A percentile compares a stretch with the other conserved stretches of the same genome.
These are phyloP conservation scores for Lolium perenne DNA, from an alignment of 176 grass and related monocot genomes.

Conservation along the genomic window DNA sequence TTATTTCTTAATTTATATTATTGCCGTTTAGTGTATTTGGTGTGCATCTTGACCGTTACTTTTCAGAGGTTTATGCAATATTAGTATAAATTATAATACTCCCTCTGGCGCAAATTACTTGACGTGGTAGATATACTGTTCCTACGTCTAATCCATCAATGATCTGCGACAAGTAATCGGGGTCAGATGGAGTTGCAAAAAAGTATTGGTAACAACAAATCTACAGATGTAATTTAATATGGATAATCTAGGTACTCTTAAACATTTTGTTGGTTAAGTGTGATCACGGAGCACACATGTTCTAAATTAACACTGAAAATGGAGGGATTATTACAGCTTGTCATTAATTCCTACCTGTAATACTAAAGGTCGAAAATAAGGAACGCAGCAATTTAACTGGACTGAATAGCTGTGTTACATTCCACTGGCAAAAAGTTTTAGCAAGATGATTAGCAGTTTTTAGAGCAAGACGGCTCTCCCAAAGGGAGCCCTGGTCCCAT, in stretches of 20 bases:
- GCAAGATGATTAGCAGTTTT: background rate
- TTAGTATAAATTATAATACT: background rate
- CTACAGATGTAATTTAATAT: background rate
- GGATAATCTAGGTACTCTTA: background rate
- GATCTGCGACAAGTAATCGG: too few relatives aligned
- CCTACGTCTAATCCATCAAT: too few relatives aligned
- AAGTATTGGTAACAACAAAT: background rate
- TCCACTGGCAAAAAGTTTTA: background rate
- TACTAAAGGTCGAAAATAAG: background rate
- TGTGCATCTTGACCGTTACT: background rate
- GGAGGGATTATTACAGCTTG: background rate
- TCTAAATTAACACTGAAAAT: background rate
- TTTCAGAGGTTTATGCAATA: slow-evolving; percentile 11
- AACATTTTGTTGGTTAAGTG: slow-evolving; percentile 7
- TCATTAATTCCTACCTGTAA: slow-evolving; percentile 5
- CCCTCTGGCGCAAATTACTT: too few relatives aligned
- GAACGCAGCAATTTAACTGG: background rate
- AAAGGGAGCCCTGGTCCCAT: too few relatives aligned
- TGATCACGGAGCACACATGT: background rate
- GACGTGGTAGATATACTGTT: too few relatives aligned
- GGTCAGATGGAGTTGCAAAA: background rate
- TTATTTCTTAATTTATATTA: slow-evolving; percentile 19
- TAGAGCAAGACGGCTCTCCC: too few relatives aligned
- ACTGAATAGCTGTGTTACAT: background rate
- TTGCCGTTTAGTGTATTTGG: background rate